Evolutionary conservation across 116 monocot genomes (phyloP), one percentile per base, ranked within the genome.

Genomic region (Trichopus zeylanicus): DNA sequence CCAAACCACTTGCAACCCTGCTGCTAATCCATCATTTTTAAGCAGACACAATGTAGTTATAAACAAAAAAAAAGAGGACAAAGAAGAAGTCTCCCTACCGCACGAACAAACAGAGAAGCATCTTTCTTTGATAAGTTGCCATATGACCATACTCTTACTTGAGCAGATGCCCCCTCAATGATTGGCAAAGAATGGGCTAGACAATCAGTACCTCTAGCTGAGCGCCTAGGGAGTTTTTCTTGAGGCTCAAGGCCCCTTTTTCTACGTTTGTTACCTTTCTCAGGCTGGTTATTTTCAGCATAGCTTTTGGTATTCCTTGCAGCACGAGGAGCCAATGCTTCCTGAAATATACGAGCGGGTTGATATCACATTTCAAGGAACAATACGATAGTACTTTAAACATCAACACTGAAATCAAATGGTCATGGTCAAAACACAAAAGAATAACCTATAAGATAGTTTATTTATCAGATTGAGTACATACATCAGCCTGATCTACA

Each of bases 221-320:
- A 81, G 46, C 82, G 87, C 60, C 70, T 90, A 5, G 67, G 72
- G 42, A 62, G 28, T 66, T 77, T 87, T 33, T 91, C 90, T 57
- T 71, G 83, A 33, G 75, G 37, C 51, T 78, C 91, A 42, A 37
- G 30, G 18, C 57, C 67, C 55, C 75, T 83, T 67, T 80, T 97
- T 74, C 67, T 87, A 28, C 78, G 67, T 38, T 75, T 79, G 10
- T 51, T 61, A 48, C 49, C 60, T 61, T 77, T 86, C 47, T 87
- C 79, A 37, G 70, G 37, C 48, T 67, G 78, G 31, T 57, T 74
- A 61, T 70, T 71, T 75, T 97, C 95, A 26, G 81, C 95, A 84
- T 97, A 97, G 53, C 87, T 97, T 66, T 84, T 90, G 28, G 66
- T 87, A 68, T 79, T 97, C 67, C 87, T 81, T 60, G 95, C 95